Evolutionary conservation across 805 yeast species (phyloP), one percentile per base, ranked within the genome.

Genomic region (Nakazawaea siamensis): DNA sequence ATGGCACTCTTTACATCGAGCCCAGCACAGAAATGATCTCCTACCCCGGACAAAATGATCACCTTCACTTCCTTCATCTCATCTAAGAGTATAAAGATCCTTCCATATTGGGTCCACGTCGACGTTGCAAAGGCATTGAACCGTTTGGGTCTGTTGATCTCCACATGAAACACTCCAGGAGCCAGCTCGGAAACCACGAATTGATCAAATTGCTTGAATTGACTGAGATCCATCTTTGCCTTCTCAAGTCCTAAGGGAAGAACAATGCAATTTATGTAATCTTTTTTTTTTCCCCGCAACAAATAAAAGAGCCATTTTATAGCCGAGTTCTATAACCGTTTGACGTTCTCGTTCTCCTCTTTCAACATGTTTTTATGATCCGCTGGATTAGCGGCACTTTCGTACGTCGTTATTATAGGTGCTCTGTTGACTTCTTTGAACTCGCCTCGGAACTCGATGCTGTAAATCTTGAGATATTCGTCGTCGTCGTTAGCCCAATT

Each of bases 381-480:
- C 1, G 80, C 74, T 0, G 96, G 96, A 52, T 88, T 88, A 3
- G 97, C 92, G 0, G 95, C 94, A 37, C 87, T 73, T 57, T 90
- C 97, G 54, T 88, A 90, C 15, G 83, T 50, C 0, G 95, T 67
- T 12, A 81, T 66, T 13, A 85, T 73, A 0, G 95, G 95, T 27
- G 81, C 84, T 42, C 68, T 69, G 21, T 62, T 53, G 33, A 81
- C 52, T 24, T 67, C 72, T 5, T 71, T 63, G 40, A 55, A 68
- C 43, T 75, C 81, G 1, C 97, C 97, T 30, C 96, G 63, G 18
- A 90, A 54, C 38, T 94, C 97, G 29, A 88, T 57, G 45, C 76
- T 80, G 45, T 77, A 77, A 2, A 88, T 36, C 35, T 64, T 70
- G 4, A 78, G 65, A 17, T 64, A 59, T 34, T 74, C 80, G 29